phyloP scores from a whole-genome alignment of 2,329 filamentous ascomycete species.

The Xylariaceae sp. region DNA sequence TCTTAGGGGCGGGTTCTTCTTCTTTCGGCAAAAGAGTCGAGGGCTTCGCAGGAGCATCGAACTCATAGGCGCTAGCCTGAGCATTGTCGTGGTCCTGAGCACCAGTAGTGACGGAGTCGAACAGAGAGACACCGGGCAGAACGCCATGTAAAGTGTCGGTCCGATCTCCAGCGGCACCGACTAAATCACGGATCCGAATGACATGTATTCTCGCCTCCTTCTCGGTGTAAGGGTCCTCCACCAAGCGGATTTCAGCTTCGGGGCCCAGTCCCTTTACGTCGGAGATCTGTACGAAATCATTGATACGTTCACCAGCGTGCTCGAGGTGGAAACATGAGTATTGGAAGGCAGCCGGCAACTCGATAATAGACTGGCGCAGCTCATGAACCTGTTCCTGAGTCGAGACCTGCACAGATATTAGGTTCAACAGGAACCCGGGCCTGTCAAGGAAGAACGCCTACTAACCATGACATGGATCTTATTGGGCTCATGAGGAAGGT shows the following conservation, averaged over 20 bases:
- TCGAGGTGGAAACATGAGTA: constrained; percentile 99
- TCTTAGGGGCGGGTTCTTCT: constrained; percentile 76
- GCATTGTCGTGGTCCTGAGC: constrained; percentile 42
- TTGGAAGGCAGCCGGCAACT: constrained; percentile 88
- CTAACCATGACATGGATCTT: constrained; percentile 85
- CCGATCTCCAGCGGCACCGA: constrained; percentile 87
- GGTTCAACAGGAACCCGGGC: constrained; percentile 14
- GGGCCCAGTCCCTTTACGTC: constrained; percentile 80
- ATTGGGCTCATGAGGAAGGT: constrained; percentile 77
- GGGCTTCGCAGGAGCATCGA: constrained; percentile 69
- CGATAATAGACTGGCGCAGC: constrained; percentile 93
- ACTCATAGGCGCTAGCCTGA: constrained; percentile 65
- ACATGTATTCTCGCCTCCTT: constrained; percentile 97
- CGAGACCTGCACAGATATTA: constrained; percentile 64
- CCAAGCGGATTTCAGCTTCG: constrained; percentile 77
- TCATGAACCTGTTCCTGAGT: constrained; percentile 96
- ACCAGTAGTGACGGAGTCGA: constrained; percentile 70
- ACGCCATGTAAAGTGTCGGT: constrained; percentile 87
- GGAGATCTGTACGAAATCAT: constrained; percentile 90
- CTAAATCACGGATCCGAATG: constrained; percentile 86
- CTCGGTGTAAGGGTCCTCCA: constrained; percentile 97
- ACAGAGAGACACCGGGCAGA: constrained; percentile 80
- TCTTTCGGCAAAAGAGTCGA: constrained; percentile 71
- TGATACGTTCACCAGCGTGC: constrained; percentile 84
- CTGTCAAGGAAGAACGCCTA: constrained; percentile 24